phyloP scores from a whole-genome alignment of 2,329 filamentous ascomycete species.

The Curvularia sp. region DNA sequence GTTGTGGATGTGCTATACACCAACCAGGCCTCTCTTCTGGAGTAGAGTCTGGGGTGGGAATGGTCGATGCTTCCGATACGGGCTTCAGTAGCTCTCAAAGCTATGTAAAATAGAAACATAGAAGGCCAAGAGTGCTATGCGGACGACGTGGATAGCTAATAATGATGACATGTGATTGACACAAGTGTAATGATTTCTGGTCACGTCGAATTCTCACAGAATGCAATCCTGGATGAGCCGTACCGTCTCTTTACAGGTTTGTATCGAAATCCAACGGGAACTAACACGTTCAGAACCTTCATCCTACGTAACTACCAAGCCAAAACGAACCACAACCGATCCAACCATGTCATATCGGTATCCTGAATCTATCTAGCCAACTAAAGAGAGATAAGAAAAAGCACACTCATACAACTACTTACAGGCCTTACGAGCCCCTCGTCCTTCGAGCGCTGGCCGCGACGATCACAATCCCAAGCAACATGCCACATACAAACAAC shows the following conservation, averaged over 20 bases:
- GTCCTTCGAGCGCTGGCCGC: slow-evolving; percentile 10
- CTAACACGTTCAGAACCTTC: no score
- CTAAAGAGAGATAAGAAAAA: neutral
- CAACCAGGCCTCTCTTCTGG: slow-evolving; percentile 93
- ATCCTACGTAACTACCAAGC: no score
- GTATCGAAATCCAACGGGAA: no score
- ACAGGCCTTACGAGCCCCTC: neutral
- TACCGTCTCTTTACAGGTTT: no score
- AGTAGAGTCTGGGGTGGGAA: slow-evolving; percentile 62
- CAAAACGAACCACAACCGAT: neutral
- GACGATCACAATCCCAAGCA: slow-evolving; percentile 30
- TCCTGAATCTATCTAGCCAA: neutral
- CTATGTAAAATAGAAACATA: slow-evolving; percentile 46
- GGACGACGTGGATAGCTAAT: slow-evolving; percentile 25
- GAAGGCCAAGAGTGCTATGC: slow-evolving; percentile 24
- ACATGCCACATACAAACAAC: slow-evolving; percentile 20
- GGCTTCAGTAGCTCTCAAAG: slow-evolving; percentile 13
- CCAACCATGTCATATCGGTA: neutral
- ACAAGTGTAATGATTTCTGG: no score
- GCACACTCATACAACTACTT: no score
- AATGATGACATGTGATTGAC: slow-evolving; percentile 25
- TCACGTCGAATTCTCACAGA: no score
- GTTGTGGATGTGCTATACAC: slow-evolving; percentile 98
- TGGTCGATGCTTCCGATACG: neutral
- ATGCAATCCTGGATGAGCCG: no score